phyloP scores from a whole-genome alignment of 73 alveolate genomes.

The Stentor coeruleus region DNA sequence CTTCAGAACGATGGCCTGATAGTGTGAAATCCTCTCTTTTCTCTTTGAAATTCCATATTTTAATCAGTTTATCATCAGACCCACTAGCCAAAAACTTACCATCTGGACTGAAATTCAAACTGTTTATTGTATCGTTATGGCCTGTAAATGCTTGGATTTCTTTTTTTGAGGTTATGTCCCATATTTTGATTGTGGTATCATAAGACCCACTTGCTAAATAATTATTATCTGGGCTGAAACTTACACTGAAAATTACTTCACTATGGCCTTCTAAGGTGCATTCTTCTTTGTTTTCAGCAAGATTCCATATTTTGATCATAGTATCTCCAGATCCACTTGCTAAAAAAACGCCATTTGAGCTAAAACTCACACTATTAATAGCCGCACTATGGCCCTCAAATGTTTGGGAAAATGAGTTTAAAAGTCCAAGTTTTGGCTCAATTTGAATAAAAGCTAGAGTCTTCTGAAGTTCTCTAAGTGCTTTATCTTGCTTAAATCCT shows the following conservation, averaged over 20 bases:
- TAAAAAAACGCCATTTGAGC: slow-evolving; percentile 90
- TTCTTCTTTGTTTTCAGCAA: slow-evolving; percentile 78
- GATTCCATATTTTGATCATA: slow-evolving; percentile 96
- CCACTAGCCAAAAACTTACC: slow-evolving; percentile 89
- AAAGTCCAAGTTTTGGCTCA: too few relatives aligned
- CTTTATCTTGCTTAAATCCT: too few relatives aligned
- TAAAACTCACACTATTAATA: slow-evolving; percentile 82
- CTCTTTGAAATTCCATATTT: slow-evolving; percentile 97
- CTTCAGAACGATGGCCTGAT: slow-evolving; percentile 95
- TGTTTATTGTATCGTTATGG: slow-evolving; percentile 83
- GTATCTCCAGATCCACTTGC: slow-evolving; percentile 93
- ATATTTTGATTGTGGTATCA: slow-evolving; percentile 98
- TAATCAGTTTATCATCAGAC: slow-evolving; percentile 87
- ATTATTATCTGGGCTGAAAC: slow-evolving; percentile 92
- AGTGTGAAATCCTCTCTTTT: slow-evolving; percentile 93
- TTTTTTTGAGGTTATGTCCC: slow-evolving; percentile 85
- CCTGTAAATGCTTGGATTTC: slow-evolving; percentile 84
- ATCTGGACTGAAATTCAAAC: slow-evolving; percentile 90
- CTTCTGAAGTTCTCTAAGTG: too few relatives aligned
- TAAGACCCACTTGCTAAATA: slow-evolving; percentile 90
- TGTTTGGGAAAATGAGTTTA: too few relatives aligned
- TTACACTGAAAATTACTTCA: slow-evolving; percentile 95
- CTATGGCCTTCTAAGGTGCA: slow-evolving; percentile 93
- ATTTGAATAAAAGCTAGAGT: too few relatives aligned
- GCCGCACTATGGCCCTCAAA: slow-evolving; percentile 90